A percentile compares a stretch with the other conserved stretches of the same genome.
Evolutionary conservation across 2,329 filamentous ascomycete genomes (phyloP).

Genomic region (Sporothrix curviconia): DNA sequence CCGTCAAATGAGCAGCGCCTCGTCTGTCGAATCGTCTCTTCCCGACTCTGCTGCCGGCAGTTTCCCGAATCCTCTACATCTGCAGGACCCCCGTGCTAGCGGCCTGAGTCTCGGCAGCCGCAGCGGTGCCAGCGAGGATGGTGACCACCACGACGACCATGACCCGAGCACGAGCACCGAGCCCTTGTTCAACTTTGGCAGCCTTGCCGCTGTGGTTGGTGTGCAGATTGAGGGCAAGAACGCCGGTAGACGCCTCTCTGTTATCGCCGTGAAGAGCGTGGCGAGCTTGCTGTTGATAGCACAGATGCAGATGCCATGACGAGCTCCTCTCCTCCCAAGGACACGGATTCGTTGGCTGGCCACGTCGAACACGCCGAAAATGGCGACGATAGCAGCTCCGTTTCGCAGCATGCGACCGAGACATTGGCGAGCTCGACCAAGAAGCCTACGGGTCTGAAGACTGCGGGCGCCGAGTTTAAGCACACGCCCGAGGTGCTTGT

Average conservation of each 20-base stretch:
- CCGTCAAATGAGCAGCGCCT: constrained; percentile 79
- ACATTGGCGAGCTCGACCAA: neutral
- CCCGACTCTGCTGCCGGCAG: constrained; percentile 58
- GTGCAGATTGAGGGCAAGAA: constrained; percentile 48
- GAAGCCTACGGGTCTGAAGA: neutral
- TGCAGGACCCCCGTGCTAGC: constrained; percentile 46
- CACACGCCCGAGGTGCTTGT: constrained; percentile 38
- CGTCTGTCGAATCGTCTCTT: constrained; percentile 72
- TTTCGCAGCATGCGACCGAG: neutral
- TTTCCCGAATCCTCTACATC: constrained; percentile 32
- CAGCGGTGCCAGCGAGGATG: constrained; percentile 37
- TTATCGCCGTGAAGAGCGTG: constrained; percentile 24
- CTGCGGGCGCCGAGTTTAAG: constrained; percentile 13
- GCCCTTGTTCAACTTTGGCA: constrained; percentile 86
- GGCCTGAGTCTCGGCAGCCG: constrained; percentile 44
- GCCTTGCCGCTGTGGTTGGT: constrained; percentile 76
- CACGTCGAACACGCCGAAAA: constrained; percentile 32
- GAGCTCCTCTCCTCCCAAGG: constrained; percentile 19
- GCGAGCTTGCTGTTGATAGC: neutral
- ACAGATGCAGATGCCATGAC: constrained; percentile 12
- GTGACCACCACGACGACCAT: constrained; percentile 34
- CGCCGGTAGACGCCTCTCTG: constrained; percentile 28
- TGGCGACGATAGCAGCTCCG: constrained; percentile 2
- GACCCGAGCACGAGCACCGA: constrained; percentile 52
- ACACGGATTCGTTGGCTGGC: constrained; percentile 30